Base-by-base conservation (phyloP, 495 filamentous ascomycete genomes). In the Trichocladium uniseriatum region DNA sequence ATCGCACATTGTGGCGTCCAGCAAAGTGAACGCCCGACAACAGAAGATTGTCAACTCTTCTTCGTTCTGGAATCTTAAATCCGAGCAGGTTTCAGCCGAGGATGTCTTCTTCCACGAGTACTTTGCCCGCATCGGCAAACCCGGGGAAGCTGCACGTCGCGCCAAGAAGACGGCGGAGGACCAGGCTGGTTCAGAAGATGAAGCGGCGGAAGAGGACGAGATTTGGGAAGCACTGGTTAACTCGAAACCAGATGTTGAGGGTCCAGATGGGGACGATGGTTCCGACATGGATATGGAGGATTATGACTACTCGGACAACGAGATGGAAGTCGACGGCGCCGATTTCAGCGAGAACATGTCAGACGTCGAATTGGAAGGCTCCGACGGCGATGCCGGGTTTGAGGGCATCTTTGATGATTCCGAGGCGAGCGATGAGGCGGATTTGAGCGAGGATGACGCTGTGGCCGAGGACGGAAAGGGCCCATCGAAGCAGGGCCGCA, bases 41-140 rank as follows among this genome's bases (percentile, higher is more conserved):
- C 52, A 61, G 37, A 49, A 79, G 75, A 54, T 58, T 1, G 75
- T 96, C 63, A 98, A 97, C 68, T 82, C 83, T 2, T 86, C 94
- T 49, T 75, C 79, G 14, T 98, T 98, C 76, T 95, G 89, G 89
- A 83, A 82, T 57, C 84, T 86, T 76, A 87, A 84, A 63, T 73
- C 79, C n/a, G 82, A 85, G 41, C 83, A 97, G 36, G 82, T 98
- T 9, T 79, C 82, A 0, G 86, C 82, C 0, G 89, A 98, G 58
- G 94, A 98, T 57, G 88, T 86, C 37, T 98, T 98, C 79, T 98
- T 98, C 78, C 92, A 98, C 67, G 80, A 84, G 49, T 98, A 97
- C 78, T 97, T 98, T 65, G 80, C 77, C 51, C 78, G 84, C 44
- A 67, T 89, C 36, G 84, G 84, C 38, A 91, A 86, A 64, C 77